These are phyloP conservation scores for Pythium graminicola DNA, from an alignment of 352 stramenopile genomes.

Conservation along the genomic window DNA sequence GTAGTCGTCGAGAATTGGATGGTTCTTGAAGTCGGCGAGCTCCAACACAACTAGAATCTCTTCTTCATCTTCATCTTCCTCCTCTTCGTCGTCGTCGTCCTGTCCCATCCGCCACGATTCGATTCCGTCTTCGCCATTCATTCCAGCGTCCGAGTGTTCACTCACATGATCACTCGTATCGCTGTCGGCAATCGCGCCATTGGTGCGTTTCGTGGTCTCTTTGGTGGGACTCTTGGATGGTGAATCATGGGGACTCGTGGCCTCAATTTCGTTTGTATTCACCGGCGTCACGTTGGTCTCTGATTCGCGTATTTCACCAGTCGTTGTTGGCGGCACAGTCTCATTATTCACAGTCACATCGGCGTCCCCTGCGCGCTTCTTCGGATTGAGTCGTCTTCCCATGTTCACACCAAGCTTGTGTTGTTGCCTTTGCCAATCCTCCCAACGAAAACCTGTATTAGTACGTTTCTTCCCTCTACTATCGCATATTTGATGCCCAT, in stretches of 20 bases:
- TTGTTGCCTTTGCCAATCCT: background rate
- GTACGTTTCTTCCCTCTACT: constrained; percentile 7
- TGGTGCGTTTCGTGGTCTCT: background rate
- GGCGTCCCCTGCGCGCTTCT: constrained; percentile 6
- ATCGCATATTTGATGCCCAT: constrained; percentile 21
- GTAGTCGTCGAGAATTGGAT: constrained; percentile 71
- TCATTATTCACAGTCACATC: background rate
- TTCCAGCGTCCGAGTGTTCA: constrained; percentile 1
- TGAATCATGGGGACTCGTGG: background rate
- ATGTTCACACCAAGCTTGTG: background rate
- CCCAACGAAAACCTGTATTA: constrained; percentile 13
- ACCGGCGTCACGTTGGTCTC: background rate
- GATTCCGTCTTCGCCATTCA: background rate
- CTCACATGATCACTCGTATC: constrained; percentile 8
- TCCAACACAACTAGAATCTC: constrained; percentile 69
- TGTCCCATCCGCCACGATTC: background rate
- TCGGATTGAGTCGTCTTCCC: background rate
- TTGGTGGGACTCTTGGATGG: background rate
- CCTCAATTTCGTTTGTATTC: background rate
- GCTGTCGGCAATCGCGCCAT: background rate
- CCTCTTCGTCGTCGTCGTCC: constrained; percentile 2
- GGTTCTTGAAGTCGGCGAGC: constrained; percentile 75
- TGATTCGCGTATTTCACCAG: background rate
- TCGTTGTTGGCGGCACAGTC: background rate
- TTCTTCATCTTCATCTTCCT: constrained; percentile 49